Evolutionary conservation across 768 basidiomycete species (phyloP).

Genomic region (Mycena albidolilacea): DNA sequence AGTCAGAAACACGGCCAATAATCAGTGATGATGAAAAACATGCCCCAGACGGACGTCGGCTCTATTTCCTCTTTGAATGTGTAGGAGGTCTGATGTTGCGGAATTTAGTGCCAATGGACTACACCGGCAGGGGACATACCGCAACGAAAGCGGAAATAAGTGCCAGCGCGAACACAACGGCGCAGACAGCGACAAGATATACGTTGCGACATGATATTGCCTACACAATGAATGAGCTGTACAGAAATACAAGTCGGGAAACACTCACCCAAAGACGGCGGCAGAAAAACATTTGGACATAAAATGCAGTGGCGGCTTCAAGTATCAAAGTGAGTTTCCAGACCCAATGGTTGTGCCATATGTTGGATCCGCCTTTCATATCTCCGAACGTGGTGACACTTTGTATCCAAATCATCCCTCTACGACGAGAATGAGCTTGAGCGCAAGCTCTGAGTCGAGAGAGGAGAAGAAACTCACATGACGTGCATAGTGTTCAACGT

Average conservation of each 20-base stretch:
- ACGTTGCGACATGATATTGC: background rate
- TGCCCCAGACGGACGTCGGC: background rate
- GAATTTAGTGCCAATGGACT: background rate
- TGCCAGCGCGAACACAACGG: background rate
- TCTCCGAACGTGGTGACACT: background rate
- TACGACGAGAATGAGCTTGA: background rate
- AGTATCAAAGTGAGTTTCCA: background rate
- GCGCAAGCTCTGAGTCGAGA: background rate
- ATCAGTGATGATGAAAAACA: background rate
- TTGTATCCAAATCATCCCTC: conserved; percentile 3
- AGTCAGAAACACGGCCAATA: background rate
- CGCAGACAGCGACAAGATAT: background rate
- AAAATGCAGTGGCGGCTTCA: background rate
- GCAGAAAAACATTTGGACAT: conserved; percentile 9
- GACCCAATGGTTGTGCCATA: background rate
- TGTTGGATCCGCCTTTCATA: background rate
- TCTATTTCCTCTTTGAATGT: background rate
- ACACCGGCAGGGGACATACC: background rate
- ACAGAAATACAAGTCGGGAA: background rate
- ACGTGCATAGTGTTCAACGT: background rate
- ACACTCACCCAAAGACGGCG: conserved; percentile 4
- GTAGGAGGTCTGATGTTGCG: background rate
- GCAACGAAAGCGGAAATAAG: background rate
- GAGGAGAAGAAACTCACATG: background rate
- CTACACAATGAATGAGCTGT: background rate